Evolutionary conservation across 2,329 filamentous ascomycete species (phyloP).

Genomic region (Fusarium sp.): DNA sequence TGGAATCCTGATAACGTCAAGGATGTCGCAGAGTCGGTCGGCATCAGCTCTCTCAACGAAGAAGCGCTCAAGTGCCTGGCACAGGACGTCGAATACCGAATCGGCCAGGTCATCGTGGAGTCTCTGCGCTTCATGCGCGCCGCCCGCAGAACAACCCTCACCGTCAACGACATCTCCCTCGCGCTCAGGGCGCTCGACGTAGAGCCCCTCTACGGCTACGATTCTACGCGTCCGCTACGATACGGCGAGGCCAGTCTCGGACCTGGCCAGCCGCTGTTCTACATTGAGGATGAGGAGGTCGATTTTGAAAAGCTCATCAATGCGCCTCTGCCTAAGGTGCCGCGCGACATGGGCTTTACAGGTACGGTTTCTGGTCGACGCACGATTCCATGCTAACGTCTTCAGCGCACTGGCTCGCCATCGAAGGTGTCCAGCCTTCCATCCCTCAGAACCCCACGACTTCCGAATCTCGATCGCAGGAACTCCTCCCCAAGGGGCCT

Average conservation of each 20-base stretch:
- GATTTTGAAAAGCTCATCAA: constrained; percentile 99
- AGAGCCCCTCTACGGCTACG: constrained; percentile 96
- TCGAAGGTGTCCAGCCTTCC: constrained; percentile 95
- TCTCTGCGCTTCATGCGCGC: constrained; percentile 97
- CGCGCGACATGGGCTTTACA: constrained; percentile 90
- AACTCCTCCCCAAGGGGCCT: constrained; percentile 88
- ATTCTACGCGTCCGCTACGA: constrained; percentile 85
- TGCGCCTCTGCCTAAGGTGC: constrained; percentile 92
- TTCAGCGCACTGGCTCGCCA: constrained; percentile 92
- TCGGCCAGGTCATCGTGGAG: constrained; percentile 93
- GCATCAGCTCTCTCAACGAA: constrained; percentile 82
- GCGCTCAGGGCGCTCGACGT: constrained; percentile 89
- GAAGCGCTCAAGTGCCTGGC: constrained; percentile 89
- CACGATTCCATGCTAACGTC: constrained; percentile 18
- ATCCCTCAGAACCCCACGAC: constrained; percentile 96
- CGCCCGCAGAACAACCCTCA: constrained; percentile 84
- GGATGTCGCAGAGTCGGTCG: constrained; percentile 96
- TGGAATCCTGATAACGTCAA: constrained; percentile 98
- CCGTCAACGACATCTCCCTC: constrained; percentile 88
- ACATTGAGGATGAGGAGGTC: constrained; percentile 97
- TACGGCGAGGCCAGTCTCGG: constrained; percentile 96
- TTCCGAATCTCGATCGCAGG: constrained; percentile 82
- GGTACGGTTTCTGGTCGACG: constrained; percentile 60
- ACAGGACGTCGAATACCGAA: constrained; percentile 94
- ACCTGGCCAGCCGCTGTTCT: constrained; percentile 93